Evolutionary conservation across 306 rosid species (phyloP).

Genomic region (Malus fusca): DNA sequence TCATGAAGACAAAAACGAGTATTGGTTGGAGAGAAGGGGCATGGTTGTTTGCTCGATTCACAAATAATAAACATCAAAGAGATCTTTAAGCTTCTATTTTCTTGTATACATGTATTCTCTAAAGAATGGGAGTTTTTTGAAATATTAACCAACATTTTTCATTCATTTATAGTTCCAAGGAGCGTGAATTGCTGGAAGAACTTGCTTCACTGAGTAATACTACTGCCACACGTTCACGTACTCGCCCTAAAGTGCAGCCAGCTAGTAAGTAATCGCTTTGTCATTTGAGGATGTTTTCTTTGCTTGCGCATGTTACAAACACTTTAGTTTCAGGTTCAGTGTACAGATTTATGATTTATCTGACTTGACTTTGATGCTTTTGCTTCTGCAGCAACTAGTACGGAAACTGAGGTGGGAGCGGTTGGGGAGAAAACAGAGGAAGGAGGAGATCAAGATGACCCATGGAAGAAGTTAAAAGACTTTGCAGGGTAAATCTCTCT

Average conservation of each 20-base stretch:
- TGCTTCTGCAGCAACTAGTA: conserved; percentile 43
- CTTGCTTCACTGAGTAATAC: conserved; percentile 53
- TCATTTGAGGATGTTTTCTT: conserved; percentile 12
- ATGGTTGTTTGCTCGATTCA: background rate
- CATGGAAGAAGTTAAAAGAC: conserved; percentile 62
- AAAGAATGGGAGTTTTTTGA: background rate
- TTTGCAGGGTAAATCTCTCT: conserved; percentile 64
- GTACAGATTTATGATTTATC: conserved; percentile 4
- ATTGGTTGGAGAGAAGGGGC: background rate
- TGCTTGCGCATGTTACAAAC: background rate
- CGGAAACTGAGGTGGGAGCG: conserved; percentile 38
- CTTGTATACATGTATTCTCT: background rate
- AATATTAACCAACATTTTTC: background rate
- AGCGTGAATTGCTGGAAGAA: conserved; percentile 84
- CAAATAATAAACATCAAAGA: background rate
- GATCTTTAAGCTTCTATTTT: background rate
- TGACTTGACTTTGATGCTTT: conserved; percentile 4
- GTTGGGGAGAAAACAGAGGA: conserved; percentile 42
- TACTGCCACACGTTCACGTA: conserved; percentile 43
- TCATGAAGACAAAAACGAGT: background rate
- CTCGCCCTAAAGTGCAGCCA: conserved; percentile 47
- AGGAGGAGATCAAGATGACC: conserved; percentile 48
- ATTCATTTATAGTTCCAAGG: conserved; percentile 47
- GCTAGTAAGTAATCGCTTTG: conserved; percentile 42
- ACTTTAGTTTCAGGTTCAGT: background rate